Evolutionary conservation across 176 grass and related monocot genomes (phyloP), one percentile per base, ranked within the genome.

Genomic region (Phoenix roebelenii): DNA sequence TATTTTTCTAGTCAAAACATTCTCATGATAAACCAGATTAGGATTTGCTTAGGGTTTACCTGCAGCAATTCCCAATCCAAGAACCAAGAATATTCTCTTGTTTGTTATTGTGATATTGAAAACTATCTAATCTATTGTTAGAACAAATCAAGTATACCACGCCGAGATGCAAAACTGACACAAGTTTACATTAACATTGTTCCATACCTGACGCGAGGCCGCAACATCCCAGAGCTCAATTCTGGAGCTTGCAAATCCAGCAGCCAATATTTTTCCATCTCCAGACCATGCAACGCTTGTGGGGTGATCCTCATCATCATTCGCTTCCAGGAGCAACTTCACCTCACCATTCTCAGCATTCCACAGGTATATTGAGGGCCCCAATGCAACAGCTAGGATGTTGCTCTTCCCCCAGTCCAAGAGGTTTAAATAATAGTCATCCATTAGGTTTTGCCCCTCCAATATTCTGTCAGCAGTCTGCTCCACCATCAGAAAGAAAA

Each of bases 321-420:
- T 55, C 18, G n/a, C 25, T 26, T 26, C 55, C 51, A 54, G 22
- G 18, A 68, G 77, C 20, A 54, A 18, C 19, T 80, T 52, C 25
- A 55, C 68, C 49, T 35, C 16, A 12, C 55, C 15, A 17, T 49
- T 49, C 25, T 59, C 70, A 20, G 25, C 49, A 23, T 68, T 74
- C 69, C 66, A 74, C 15, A 80, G 49, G 62, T 68, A 80, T 15
- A 80, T 23, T 10, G 70, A 73, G 54, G 51, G 54, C 22, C 77
- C 77, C 5, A 69, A 22, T 3, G 53, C 60, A 49, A 74, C 69
- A 55, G 77, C 70, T 30, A 80, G 54, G 44, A 80, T 74, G 16
- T 80, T 80, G 28, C 62, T 54, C 50, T 72, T 55, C 18, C 77
- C 70, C 77, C 77, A 80, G 50, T 74, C 77, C 49, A 80, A 16